These are phyloP conservation scores for Xylariomycetidae sp. DNA, from an alignment of 2,329 filamentous ascomycete genomes.

Conservation along the genomic window DNA sequence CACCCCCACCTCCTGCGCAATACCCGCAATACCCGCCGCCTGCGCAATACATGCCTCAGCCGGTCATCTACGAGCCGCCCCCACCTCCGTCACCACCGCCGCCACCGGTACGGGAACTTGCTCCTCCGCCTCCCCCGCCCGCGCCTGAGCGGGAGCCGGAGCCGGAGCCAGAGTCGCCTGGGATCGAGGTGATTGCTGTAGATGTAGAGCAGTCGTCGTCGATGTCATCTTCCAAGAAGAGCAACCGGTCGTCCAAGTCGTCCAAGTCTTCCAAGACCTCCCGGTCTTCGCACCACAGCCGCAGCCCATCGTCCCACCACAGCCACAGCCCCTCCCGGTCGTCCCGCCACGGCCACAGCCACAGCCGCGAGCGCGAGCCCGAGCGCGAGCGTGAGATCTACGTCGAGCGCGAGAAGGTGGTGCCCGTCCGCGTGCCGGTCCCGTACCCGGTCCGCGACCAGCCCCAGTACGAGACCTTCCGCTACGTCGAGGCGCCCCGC, in stretches of 20 bases:
- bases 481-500: constrained; percentile 46
- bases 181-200: constrained; percentile 37
- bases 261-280: constrained; percentile 27
- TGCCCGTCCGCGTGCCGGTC: constrained; percentile 38
- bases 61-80: constrained; percentile 5
- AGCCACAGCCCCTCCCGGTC: constrained; percentile 20
- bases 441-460: constrained; percentile 37
- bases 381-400: constrained; percentile 39
- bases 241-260: constrained; percentile 11
- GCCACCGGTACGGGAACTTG: constrained; percentile 17
- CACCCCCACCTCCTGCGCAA: constrained; percentile 18
- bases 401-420: constrained; percentile 45
- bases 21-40: too few relatives aligned
- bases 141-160: constrained; percentile 12
- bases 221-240: constrained; percentile 24
- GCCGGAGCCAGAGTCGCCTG: constrained; percentile 16
- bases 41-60: constrained; percentile 11
- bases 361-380: constrained; percentile 13
- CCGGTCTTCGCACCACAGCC: constrained; percentile 15
- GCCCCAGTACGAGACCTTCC: constrained; percentile 41
- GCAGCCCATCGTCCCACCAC: constrained; percentile 24
- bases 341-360: constrained; percentile 17
- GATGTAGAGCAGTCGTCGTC: constrained; percentile 32
- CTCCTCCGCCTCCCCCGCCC: constrained; percentile 19
- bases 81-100: constrained; percentile 17